These are phyloP conservation scores for Dendrobium catenatum DNA, from an alignment of 106 monocot genomes.

Conservation along the genomic window DNA sequence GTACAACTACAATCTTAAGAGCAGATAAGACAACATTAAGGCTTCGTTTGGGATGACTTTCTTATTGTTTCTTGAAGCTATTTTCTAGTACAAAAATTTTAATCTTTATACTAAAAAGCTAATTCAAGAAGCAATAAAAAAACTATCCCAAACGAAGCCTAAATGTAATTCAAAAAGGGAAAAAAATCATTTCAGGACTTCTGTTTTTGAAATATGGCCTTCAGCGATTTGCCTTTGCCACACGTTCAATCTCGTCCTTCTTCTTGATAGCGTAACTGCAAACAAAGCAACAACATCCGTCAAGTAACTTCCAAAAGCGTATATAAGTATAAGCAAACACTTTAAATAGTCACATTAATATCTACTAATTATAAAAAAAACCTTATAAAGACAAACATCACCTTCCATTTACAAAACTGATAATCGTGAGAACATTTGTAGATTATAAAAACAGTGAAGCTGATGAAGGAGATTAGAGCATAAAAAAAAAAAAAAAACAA, in stretches of 20 bases:
- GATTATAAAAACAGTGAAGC: too few relatives aligned
- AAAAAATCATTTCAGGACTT: neutral
- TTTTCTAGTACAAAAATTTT: too few relatives aligned
- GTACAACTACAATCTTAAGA: neutral
- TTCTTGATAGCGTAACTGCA: conserved; percentile 52
- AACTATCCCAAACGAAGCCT: too few relatives aligned
- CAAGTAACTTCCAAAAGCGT: too few relatives aligned
- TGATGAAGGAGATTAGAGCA: neutral
- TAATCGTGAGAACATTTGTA: too few relatives aligned
- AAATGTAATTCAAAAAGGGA: neutral
- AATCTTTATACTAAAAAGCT: too few relatives aligned
- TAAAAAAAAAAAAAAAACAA: too few relatives aligned
- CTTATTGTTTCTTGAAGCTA: too few relatives aligned
- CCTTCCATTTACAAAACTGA: neutral
- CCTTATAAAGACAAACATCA: neutral
- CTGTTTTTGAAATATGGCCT: neutral
- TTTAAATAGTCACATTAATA: neutral
- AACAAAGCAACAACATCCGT: neutral
- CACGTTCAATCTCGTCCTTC: conserved; percentile 52
- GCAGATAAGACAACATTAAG: neutral
- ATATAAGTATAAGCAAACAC: too few relatives aligned
- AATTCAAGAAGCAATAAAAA: too few relatives aligned
- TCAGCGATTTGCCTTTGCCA: conserved; percentile 63
- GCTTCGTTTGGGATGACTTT: too few relatives aligned
- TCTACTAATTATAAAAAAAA: neutral